Conservation (phyloP, 108 stramenopile genomes). For the Skeletonema costatum region DNA sequence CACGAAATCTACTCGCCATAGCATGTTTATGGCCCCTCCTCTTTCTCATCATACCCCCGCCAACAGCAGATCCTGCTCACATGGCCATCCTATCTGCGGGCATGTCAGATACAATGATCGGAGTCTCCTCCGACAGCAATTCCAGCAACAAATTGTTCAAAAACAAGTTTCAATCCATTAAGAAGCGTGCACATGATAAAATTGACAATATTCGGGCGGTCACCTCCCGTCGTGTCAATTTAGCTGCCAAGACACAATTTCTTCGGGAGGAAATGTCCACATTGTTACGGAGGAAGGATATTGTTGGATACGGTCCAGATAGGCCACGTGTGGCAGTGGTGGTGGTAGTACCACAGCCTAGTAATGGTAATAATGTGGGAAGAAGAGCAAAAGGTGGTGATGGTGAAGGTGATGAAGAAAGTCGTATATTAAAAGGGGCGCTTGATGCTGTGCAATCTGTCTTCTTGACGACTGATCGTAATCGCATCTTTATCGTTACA, state of each 20-base stretch:
- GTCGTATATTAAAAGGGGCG: slow-evolving; percentile 1
- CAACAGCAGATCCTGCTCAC: background rate
- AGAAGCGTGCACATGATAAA: slow-evolving; percentile 7
- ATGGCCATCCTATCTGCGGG: slow-evolving; percentile 9
- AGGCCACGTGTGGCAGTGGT: slow-evolving; percentile 75
- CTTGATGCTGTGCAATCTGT: slow-evolving; percentile 25
- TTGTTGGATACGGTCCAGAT: slow-evolving; percentile 81
- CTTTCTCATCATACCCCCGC: background rate
- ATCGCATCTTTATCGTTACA: slow-evolving; percentile 74
- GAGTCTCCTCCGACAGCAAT: background rate
- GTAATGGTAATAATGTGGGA: background rate
- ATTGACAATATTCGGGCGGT: slow-evolving; percentile 13
- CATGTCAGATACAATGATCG: background rate
- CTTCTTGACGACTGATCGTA: slow-evolving; percentile 57
- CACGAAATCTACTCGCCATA: background rate
- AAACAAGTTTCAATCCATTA: background rate
- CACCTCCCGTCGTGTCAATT: background rate
- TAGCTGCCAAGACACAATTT: slow-evolving; percentile 5
- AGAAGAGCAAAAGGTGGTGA: background rate
- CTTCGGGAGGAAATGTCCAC: slow-evolving; percentile 10
- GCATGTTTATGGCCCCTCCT: slow-evolving; percentile 20
- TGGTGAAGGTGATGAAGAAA: background rate
- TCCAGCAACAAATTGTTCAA: background rate
- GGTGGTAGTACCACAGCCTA: slow-evolving; percentile 46
- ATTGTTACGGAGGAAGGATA: slow-evolving; percentile 66